Percentiles rank a stretch among this genome's conserved stretches.
Conservation (phyloP, 2,329 filamentous ascomycete genomes). For the Magnaporthiopsis incrustans region DNA sequence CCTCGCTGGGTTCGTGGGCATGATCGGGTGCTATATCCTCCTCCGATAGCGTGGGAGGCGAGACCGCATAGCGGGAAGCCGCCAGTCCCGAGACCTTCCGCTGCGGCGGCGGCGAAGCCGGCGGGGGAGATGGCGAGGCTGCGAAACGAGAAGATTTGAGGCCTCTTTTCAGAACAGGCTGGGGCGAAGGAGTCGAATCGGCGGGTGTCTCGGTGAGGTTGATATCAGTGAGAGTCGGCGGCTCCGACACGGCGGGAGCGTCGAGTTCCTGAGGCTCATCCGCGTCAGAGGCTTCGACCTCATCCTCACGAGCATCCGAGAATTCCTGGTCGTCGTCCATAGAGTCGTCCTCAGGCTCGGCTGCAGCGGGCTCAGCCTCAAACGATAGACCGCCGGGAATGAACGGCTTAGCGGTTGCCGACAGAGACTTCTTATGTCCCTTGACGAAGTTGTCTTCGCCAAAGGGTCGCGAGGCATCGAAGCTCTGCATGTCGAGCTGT, state of each 20-base stretch:
- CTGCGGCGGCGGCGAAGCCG: conserved; percentile 26
- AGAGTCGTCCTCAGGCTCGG: conserved; percentile 13
- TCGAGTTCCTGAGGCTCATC: conserved; percentile 5
- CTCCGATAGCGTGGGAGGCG: conserved; percentile 25
- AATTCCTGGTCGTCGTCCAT: conserved; percentile 1
- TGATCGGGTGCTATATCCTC: conserved; percentile 17
- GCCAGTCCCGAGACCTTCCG: conserved; percentile 34
- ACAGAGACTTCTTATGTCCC: conserved; percentile 51
- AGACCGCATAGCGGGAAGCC: conserved; percentile 36
- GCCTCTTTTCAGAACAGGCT: conserved; percentile 23
- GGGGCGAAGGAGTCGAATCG: conserved; percentile 21
- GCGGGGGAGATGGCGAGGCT: conserved; percentile 14
- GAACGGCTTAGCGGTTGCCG: conserved; percentile 65
- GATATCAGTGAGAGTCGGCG: neutral
- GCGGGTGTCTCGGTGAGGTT: conserved; percentile 8
- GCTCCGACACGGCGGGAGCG: neutral
- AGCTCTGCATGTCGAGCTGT: conserved; percentile 37
- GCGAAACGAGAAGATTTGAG: conserved; percentile 41
- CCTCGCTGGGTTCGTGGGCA: conserved; percentile 12
- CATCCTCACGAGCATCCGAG: neutral
- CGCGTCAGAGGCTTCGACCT: neutral
- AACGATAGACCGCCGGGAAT: conserved; percentile 33
- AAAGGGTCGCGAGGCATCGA: conserved; percentile 44
- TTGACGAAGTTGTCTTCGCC: conserved; percentile 35
- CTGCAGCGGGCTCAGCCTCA: conserved; percentile 14